A percentile compares a stretch with the other conserved stretches of the same genome.
phyloP scores from a whole-genome alignment of 306 rosid species.

The Biancaea sappan region DNA sequence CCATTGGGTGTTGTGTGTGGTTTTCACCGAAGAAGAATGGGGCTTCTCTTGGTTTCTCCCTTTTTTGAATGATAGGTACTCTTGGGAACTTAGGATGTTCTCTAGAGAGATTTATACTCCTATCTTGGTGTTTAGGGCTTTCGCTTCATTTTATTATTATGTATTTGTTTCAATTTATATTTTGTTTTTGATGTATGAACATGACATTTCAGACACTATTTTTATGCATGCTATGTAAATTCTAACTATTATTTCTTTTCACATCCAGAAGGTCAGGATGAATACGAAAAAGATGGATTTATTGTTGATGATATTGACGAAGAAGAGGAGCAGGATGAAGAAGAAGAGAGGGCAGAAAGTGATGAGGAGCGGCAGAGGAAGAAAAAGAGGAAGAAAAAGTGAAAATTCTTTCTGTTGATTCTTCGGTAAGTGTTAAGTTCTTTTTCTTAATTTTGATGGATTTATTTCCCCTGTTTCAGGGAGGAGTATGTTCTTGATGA shows the following conservation, averaged over 20 bases:
- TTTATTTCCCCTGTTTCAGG: slow-evolving; percentile 47
- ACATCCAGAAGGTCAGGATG: slow-evolving; percentile 82
- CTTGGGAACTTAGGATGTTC: not conserved
- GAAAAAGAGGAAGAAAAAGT: slow-evolving; percentile 96
- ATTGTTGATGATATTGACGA: slow-evolving; percentile 92
- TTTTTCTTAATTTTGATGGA: slow-evolving; percentile 26
- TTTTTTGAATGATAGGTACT: not conserved
- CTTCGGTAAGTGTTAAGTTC: not conserved
- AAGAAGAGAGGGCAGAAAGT: slow-evolving; percentile 75
- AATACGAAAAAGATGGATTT: slow-evolving; percentile 95
- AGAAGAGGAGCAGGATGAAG: slow-evolving; percentile 82
- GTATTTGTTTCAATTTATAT: not conserved
- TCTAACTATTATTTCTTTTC: not conserved
- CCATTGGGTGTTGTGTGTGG: slow-evolving; percentile 19
- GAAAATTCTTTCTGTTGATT: not conserved
- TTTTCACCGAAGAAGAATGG: not conserved
- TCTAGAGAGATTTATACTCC: not conserved
- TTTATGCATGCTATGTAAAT: slow-evolving; percentile 12
- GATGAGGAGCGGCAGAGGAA: slow-evolving; percentile 94
- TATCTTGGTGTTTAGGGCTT: not conserved
- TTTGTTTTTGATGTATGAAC: slow-evolving; percentile 2
- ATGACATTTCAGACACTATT: not conserved
- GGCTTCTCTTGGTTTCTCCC: not conserved
- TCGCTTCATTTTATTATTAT: not conserved
- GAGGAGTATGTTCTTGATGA: slow-evolving; percentile 94